A percentile compares a stretch with the other conserved stretches of the same genome.
Evolutionary conservation across 352 stramenopile genomes (phyloP).

Genomic region (Globisporangium nagaii): DNA sequence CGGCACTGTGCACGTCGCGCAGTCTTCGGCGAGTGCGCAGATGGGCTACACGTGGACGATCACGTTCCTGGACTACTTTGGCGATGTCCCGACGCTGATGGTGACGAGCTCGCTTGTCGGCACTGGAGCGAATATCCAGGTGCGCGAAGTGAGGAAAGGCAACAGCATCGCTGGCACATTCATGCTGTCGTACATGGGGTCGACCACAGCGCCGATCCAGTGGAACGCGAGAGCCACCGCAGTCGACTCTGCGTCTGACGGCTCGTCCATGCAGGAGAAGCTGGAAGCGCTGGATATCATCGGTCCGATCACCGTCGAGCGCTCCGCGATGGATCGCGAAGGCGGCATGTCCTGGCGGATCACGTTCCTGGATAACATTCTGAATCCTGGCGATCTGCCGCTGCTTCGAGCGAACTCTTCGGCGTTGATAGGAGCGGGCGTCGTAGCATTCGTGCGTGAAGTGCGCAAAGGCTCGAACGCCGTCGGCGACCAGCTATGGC

Average conservation of each 20-base stretch:
- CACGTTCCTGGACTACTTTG: slow-evolving; percentile 68
- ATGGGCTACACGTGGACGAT: slow-evolving; percentile 71
- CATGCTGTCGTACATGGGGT: slow-evolving; percentile 42
- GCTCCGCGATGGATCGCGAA: slow-evolving; percentile 38
- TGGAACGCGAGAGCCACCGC: slow-evolving; percentile 41
- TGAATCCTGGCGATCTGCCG: slow-evolving; percentile 60
- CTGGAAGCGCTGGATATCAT: slow-evolving; percentile 52
- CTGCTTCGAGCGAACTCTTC: slow-evolving; percentile 31
- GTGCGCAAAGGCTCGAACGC: slow-evolving; percentile 65
- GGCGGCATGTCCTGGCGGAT: slow-evolving; percentile 62
- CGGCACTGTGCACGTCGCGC: slow-evolving; percentile 50
- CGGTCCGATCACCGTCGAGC: slow-evolving; percentile 35
- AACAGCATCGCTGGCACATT: slow-evolving; percentile 66
- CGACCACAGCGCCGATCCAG: slow-evolving; percentile 30
- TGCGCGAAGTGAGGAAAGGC: slow-evolving; percentile 62
- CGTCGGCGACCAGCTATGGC: slow-evolving; percentile 64
- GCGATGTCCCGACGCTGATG: slow-evolving; percentile 49
- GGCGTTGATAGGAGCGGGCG: slow-evolving; percentile 30
- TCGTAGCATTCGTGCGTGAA: slow-evolving; percentile 41
- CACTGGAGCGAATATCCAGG: slow-evolving; percentile 48
- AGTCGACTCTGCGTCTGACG: slow-evolving; percentile 30
- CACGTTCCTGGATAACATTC: slow-evolving; percentile 66
- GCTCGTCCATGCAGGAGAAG: slow-evolving; percentile 70
- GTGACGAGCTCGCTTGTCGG: slow-evolving; percentile 61
- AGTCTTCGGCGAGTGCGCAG: slow-evolving; percentile 40